Percentiles rank a stretch among this genome's conserved stretches.
Conservation (phyloP, 2,329 filamentous ascomycete species). For the Paecilomyces sp. region DNA sequence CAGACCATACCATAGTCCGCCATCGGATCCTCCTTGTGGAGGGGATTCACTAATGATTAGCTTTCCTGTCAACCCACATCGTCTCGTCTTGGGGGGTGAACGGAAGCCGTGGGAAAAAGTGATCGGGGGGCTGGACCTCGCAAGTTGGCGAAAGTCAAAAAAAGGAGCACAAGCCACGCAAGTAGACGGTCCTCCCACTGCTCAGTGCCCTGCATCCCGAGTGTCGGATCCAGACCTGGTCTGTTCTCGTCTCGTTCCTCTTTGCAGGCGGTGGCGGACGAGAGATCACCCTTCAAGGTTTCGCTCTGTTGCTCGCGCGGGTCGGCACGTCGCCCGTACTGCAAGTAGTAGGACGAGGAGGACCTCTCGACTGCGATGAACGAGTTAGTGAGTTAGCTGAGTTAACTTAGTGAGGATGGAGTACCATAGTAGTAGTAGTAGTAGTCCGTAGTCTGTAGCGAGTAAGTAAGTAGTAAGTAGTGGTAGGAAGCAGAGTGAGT, state of each 20-base stretch:
- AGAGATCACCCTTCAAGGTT: neutral
- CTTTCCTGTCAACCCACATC: conserved; percentile 8
- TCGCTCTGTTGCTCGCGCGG: neutral
- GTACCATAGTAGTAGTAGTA: no score
- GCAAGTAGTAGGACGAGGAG: no score
- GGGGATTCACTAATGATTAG: conserved; percentile 16
- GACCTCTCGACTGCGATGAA: no score
- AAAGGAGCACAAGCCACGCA: neutral
- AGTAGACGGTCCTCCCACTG: neutral
- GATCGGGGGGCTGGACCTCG: neutral
- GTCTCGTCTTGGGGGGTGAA: conserved; percentile 7
- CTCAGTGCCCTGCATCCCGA: neutral
- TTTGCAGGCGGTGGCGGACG: neutral
- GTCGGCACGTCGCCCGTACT: neutral
- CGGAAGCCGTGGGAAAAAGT: conserved; percentile 1
- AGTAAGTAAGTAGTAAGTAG: no score
- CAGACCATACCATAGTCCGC: neutral
- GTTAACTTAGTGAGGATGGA: no score
- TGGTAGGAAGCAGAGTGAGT: neutral
- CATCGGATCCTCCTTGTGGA: neutral
- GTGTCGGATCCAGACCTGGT: neutral
- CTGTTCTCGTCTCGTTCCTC: neutral
- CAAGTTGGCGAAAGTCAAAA: neutral
- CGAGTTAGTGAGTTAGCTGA: no score
- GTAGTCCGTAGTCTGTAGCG: no score